These are phyloP conservation scores for Candida pseudoviswanathii DNA, from an alignment of 1,139 yeast species.

Conservation along the genomic window DNA sequence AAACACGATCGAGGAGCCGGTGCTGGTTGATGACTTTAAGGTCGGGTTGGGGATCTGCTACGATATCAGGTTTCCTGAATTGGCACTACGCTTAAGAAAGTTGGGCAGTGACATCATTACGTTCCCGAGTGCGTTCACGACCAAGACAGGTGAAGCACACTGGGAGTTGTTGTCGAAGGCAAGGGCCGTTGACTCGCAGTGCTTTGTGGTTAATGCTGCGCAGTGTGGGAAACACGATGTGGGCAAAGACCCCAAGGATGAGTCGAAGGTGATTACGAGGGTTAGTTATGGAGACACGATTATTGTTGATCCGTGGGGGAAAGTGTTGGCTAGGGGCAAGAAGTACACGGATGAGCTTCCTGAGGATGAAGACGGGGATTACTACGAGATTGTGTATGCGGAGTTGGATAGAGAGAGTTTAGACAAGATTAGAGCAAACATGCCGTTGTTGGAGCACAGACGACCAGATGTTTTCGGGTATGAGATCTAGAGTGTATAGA, in stretches of 20 bases:
- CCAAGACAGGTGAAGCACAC: constrained; percentile 87
- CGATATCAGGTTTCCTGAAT: constrained; percentile 87
- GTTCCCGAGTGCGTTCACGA: constrained; percentile 91
- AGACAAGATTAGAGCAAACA: constrained; percentile 54
- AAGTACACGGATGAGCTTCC: constrained; percentile 29
- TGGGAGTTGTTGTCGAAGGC: constrained; percentile 82
- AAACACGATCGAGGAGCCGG: constrained; percentile 51
- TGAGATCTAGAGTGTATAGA: background rate
- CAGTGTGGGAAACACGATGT: constrained; percentile 79
- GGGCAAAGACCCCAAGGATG: constrained; percentile 35
- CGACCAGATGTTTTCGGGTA: constrained; percentile 8
- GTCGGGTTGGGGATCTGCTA: constrained; percentile 82
- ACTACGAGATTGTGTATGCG: constrained; percentile 59
- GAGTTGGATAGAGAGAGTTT: constrained; percentile 64
- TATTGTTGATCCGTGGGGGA: constrained; percentile 92
- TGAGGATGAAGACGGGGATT: constrained; percentile 50
- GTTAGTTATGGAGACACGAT: constrained; percentile 83
- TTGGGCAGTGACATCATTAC: constrained; percentile 78
- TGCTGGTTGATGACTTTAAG: constrained; percentile 48
- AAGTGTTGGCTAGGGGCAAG: constrained; percentile 60
- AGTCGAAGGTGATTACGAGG: constrained; percentile 36
- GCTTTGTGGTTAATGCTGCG: constrained; percentile 88
- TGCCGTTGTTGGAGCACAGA: constrained; percentile 78
- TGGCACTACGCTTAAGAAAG: constrained; percentile 62
- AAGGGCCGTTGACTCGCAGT: constrained; percentile 86